Conservation (phyloP, 179 eudicot genomes). For the Silene coronaria region DNA sequence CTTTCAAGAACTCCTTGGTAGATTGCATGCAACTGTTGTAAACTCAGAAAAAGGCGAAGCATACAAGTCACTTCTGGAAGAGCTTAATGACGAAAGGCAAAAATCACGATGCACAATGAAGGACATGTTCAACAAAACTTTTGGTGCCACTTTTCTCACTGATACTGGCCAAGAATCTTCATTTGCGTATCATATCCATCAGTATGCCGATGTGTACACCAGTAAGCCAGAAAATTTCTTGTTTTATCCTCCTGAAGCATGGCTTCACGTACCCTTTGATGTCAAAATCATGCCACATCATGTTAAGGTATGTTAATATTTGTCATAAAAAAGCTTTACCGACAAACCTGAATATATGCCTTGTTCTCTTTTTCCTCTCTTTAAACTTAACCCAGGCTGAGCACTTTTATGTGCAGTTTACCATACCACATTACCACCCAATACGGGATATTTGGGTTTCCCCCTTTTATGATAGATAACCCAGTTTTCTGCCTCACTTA, state of each 20-base stretch:
- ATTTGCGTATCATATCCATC: conserved; percentile 91
- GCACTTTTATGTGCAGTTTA: too few relatives aligned
- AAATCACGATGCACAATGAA: conserved; percentile 70
- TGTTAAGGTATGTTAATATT: conserved; percentile 59
- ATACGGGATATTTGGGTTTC: neutral
- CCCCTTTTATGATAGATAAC: too few relatives aligned
- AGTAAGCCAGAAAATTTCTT: conserved; percentile 93
- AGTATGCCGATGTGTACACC: conserved; percentile 91
- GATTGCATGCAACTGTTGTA: conserved; percentile 63
- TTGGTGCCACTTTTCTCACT: conserved; percentile 95
- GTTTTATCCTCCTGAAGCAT: conserved; percentile 78
- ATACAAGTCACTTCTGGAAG: conserved; percentile 59
- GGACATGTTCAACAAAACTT: conserved; percentile 79
- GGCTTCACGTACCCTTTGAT: conserved; percentile 88
- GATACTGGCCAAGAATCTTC: conserved; percentile 96
- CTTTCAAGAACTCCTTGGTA: conserved; percentile 92
- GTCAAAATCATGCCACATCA: conserved; percentile 98
- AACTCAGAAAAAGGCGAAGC: conserved; percentile 48
- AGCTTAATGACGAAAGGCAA: conserved; percentile 79
- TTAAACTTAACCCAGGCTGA: neutral
- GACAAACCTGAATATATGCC: neutral
- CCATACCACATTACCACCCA: neutral
- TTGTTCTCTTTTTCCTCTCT: neutral
- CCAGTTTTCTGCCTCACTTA: too few relatives aligned
- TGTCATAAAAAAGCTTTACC: neutral